Evolutionary conservation across 441 rosid species (phyloP), one percentile per base, ranked within the genome.

Genomic region (Melastoma candidum): DNA sequence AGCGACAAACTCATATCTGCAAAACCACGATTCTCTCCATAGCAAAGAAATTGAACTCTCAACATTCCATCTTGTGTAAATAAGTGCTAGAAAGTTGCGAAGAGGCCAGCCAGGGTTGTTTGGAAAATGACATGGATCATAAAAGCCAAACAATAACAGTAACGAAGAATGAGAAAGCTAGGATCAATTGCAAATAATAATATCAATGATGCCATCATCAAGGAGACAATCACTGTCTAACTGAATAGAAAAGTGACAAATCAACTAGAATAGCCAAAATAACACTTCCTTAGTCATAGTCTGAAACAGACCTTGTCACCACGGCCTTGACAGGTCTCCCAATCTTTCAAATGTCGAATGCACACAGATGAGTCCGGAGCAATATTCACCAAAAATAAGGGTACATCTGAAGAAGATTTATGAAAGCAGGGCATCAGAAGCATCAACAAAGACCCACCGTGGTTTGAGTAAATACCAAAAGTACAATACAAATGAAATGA

Each of bases 41-140:
- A 88, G 80, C 97, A 80, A 9, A 92, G 75, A 66, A 85, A 88
- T 53, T 44, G 71, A 65, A 88, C 63, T 76, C 69, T 83, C 75
- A 39, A 82, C 77, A 53, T 82, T 78, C 97, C 98, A 92, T 74
- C 71, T 81, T 32, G 78, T 66, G 65, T 61, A 76, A 64, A 92
- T 82, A 64, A 88, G 80, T 26, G 88, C 87, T 2, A 88, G 78
- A 67, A 77, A 81, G 77, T 85, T 92, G 61, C 98, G 89, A 64
- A 92, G 87, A 61, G 95, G 97, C 97, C 98, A 92, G 24, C 98
- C 95, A 49, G 98, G 98, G 58, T 85, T 74, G 61, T 58, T 82
- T 49, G 82, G 86, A 74, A 87, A 95, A 71, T 92, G 87, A 54
- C 97, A 88, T 3, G 96, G 97, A 52, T 92, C 97, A 70, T 81